A percentile compares a stretch with the other conserved stretches of the same genome.
These are phyloP conservation scores for Phytophthora pinifolia DNA, from an alignment of 352 stramenopile species.

Conservation along the genomic window DNA sequence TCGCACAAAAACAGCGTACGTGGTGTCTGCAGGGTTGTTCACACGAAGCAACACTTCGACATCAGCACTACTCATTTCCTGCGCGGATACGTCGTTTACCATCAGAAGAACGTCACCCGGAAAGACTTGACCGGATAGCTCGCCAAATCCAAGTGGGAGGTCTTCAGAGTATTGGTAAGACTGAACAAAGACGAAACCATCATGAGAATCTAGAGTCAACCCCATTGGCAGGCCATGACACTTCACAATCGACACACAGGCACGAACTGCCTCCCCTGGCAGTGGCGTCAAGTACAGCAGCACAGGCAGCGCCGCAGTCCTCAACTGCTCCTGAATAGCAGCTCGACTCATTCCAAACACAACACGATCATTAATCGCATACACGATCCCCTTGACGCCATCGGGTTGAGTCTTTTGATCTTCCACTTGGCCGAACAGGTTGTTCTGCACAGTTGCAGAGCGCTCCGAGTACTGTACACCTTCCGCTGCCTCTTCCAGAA, in stretches of 20 bases:
- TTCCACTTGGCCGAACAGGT: conserved; percentile 5
- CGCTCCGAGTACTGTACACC: conserved; percentile 37
- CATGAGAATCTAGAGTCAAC: conserved; percentile 36
- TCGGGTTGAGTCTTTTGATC: conserved; percentile 4
- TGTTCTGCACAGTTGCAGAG: conserved; percentile 1
- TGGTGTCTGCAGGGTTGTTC: conserved; percentile 25
- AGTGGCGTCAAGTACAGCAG: conserved; percentile 48
- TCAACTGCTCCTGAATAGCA: conserved; percentile 42
- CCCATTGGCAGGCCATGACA: conserved; percentile 41
- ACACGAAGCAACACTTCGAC: conserved; percentile 37
- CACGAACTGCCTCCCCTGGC: conserved; percentile 50
- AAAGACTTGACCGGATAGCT: conserved; percentile 65
- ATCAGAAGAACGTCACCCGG: conserved; percentile 66
- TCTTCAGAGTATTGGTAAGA: conserved; percentile 33
- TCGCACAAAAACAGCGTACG: conserved; percentile 43
- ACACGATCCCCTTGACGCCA: conserved; percentile 32
- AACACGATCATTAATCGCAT: conserved; percentile 57
- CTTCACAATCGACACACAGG: conserved; percentile 70
- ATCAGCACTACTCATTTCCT: conserved; percentile 37
- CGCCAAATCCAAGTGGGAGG: conserved; percentile 41
- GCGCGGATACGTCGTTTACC: conserved; percentile 37
- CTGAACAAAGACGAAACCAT: conserved; percentile 50
- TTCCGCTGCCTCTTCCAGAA: conserved; percentile 38
- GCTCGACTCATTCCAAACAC: conserved; percentile 44
- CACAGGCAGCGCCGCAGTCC: conserved; percentile 32